Percentiles rank a stretch among this genome's conserved stretches.
phyloP scores from a whole-genome alignment of 139 green algal species.

The Chlorella ohadii region DNA sequence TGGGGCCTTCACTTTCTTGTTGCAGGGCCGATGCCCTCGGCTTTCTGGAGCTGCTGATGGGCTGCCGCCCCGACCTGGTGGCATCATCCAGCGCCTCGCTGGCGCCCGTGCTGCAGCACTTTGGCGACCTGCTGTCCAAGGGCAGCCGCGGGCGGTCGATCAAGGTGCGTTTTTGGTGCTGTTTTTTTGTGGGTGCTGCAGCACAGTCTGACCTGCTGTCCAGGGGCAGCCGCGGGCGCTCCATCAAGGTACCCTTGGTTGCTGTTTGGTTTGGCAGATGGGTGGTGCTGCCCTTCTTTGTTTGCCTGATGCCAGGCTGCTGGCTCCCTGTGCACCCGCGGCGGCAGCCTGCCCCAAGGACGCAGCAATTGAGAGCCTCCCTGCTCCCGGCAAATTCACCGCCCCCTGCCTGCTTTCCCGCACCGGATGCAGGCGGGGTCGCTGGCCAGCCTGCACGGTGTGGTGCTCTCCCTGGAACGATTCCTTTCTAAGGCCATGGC shows the following conservation, averaged over 20 bases:
- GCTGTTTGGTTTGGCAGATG: too few relatives aligned
- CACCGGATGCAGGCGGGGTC: constrained; percentile 57
- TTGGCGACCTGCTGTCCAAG: constrained; percentile 64
- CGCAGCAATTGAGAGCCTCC: too few relatives aligned
- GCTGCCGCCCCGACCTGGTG: constrained; percentile 60
- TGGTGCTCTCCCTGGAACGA: constrained; percentile 22
- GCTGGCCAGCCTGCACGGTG: constrained; percentile 53
- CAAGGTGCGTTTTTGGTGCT: constrained; percentile 16
- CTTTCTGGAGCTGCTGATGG: constrained; percentile 75
- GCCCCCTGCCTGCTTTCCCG: too few relatives aligned
- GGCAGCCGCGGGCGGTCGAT: constrained; percentile 57
- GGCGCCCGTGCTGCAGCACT: constrained; percentile 64
- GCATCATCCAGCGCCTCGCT: constrained; percentile 45
- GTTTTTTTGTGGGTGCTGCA: constrained; percentile 46
- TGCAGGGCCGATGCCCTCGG: constrained; percentile 61
- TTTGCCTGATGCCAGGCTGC: too few relatives aligned
- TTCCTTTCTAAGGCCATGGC: constrained; percentile 32
- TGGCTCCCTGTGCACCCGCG: too few relatives aligned
- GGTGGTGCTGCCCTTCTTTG: too few relatives aligned
- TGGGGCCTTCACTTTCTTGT: not conserved
- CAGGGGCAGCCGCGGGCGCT: not conserved
- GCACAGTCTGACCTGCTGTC: constrained; percentile 66
- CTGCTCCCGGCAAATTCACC: too few relatives aligned
- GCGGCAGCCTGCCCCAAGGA: too few relatives aligned
- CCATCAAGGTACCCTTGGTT: not conserved